Conservation (phyloP, 768 basidiomycete species). For the Pleurotus tuber-regium region DNA sequence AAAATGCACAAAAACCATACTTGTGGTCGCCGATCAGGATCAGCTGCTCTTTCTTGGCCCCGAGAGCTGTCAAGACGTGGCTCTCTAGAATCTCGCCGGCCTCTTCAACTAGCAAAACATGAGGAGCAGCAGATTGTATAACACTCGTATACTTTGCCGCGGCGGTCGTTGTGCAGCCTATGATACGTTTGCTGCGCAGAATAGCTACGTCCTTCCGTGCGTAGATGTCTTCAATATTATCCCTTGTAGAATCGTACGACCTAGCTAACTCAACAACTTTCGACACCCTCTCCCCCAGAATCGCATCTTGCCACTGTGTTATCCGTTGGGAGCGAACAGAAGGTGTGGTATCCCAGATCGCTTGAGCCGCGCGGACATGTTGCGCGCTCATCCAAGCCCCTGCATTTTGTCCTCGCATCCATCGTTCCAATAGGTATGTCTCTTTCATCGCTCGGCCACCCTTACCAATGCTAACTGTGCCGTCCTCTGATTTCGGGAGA, state of each 20-base stretch:
- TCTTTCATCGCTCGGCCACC: conserved; percentile 30
- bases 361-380: conserved; percentile 21
- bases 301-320: conserved; percentile 31
- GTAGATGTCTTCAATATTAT: conserved; percentile 33
- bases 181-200: conserved; percentile 48
- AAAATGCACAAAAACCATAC: conserved; percentile 31
- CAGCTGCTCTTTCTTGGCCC: conserved; percentile 42
- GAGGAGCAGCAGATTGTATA: conserved; percentile 45
- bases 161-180: conserved; percentile 68
- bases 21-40: conserved; percentile 75
- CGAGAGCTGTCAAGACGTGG: conserved; percentile 60
- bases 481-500: conserved; percentile 38
- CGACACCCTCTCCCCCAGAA: conserved; percentile 32
- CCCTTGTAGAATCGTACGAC: conserved; percentile 39
- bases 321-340: conserved; percentile 23
- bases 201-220: conserved; percentile 29
- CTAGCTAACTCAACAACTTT: conserved; percentile 30
- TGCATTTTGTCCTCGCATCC: conserved; percentile 43
- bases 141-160: conserved; percentile 57
- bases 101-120: conserved; percentile 65
- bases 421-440: conserved; percentile 45
- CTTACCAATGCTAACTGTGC: conserved; percentile 43
- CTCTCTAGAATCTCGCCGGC: conserved; percentile 73
- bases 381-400: conserved; percentile 34
- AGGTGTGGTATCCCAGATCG: conserved; percentile 36